These are phyloP conservation scores for Casuarina cunninghamiana DNA, from an alignment of 306 rosid species.

Conservation along the genomic window DNA sequence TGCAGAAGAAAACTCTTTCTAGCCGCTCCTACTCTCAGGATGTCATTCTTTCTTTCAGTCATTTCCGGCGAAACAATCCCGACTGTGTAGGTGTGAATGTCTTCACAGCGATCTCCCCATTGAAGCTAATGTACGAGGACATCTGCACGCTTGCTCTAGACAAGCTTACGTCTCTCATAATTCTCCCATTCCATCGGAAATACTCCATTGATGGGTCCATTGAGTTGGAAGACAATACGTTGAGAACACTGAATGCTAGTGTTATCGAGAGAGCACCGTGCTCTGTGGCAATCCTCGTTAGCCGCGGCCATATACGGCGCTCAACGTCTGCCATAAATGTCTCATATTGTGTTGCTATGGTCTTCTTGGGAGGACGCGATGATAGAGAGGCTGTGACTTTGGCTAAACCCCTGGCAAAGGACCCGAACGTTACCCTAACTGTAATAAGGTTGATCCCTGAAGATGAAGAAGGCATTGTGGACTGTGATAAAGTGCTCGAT, in stretches of 20 bases:
- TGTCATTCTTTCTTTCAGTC: conserved; percentile 38
- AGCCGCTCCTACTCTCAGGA: conserved; percentile 25
- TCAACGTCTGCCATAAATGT: conserved; percentile 12
- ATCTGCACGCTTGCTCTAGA: conserved; percentile 59
- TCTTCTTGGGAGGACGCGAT: conserved; percentile 72
- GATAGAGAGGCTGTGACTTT: conserved; percentile 60
- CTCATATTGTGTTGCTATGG: conserved; percentile 37
- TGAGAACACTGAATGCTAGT: conserved; percentile 43
- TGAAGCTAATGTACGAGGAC: conserved; percentile 63
- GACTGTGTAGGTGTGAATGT: conserved; percentile 30
- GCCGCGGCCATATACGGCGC: conserved; percentile 40
- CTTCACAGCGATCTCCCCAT: conserved; percentile 63
- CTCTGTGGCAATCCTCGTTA: conserved; percentile 55
- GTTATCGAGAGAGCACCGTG: conserved; percentile 68
- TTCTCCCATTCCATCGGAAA: conserved; percentile 64
- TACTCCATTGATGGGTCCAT: conserved; percentile 54
- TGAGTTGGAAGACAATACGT: conserved; percentile 40
- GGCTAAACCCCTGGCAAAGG: conserved; percentile 45
- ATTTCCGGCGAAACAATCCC: conserved; percentile 33
- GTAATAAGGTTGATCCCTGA: conserved; percentile 33
- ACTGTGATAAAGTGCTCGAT: conserved; percentile 32
- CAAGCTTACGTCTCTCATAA: conserved; percentile 51
- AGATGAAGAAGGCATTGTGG: neutral
- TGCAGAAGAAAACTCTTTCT: conserved; percentile 31
- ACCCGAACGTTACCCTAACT: conserved; percentile 30